Evolutionary conservation across 2,329 filamentous ascomycete genomes (phyloP), one percentile per base, ranked within the genome.

Genomic region (Gaeumannomyces tritici): DNA sequence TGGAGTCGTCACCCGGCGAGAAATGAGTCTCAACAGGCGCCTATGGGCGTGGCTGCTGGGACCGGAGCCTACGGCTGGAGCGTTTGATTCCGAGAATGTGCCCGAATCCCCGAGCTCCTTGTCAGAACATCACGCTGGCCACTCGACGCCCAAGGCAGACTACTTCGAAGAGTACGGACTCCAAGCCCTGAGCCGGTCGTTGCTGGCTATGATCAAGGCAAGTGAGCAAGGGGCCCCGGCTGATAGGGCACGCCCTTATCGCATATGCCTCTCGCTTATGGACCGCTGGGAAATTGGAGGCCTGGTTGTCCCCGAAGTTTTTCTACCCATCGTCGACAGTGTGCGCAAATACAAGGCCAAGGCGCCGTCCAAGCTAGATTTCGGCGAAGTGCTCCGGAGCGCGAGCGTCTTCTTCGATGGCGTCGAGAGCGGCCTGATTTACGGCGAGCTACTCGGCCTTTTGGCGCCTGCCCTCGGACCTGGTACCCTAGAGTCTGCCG

Each of bases 241-340:
- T 0, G 91, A 96, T 69, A 83, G 87, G 71, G 91, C 92, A 26
- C 87, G 87, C 54, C 93, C 95, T 0, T 97, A 96, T 71, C 87
- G 93, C 63, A 91, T 98, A 65, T 96, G 92, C 69, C 82, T 98
- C 2, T 97, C 96, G 21, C 79, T 99, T 61, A 98, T 99, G 95
- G 95, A 99, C 75, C 87, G 93, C 63, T 98, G 92, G 93, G 95
- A 99, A 73, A 93, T 99, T 66, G 95, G 95, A 33, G 91, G 91
- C 1, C 80, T 93, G 24, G 87, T 99, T 58, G 89, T 98, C 1
- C 90, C 93, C 0, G 88, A 91, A 64, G 84, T 98, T 18, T 98
- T 99, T 70, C 79, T 97, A 18, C 90, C 93, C 4, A 87, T 93
- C 29, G 84, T 99, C 68, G 83, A 88, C 70, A 96, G 89, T 68